A percentile compares a stretch with the other conserved stretches of the same genome.
Conservation (phyloP, 2,329 filamentous ascomycete genomes). For the Zopfia rhizophila region DNA sequence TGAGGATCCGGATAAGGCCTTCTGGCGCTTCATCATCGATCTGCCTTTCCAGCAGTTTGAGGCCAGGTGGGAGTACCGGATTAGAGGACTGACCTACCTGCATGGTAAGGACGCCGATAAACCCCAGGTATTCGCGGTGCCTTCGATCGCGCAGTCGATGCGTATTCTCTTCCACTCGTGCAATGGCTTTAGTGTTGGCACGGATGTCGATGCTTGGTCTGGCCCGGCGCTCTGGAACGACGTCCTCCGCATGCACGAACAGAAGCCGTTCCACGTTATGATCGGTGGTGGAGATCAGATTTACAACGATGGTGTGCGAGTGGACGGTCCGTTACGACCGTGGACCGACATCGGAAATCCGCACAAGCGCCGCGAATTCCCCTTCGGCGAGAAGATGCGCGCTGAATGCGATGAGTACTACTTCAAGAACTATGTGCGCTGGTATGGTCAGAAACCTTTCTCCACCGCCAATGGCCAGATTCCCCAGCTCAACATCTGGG, state of each 20-base stretch:
- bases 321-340: slow-evolving; percentile 78
- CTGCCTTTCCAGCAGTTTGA: slow-evolving; percentile 77
- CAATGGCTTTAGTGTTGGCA: slow-evolving; percentile 75
- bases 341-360: slow-evolving; percentile 72
- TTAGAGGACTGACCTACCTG: slow-evolving; percentile 72
- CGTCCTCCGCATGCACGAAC: slow-evolving; percentile 68
- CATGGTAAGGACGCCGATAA: slow-evolving; percentile 55
- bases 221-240: slow-evolving; percentile 73
- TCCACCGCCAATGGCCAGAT: slow-evolving; percentile 70
- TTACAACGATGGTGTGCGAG: slow-evolving; percentile 81
- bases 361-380: slow-evolving; percentile 66
- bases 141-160: slow-evolving; percentile 71
- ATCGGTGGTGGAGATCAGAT: slow-evolving; percentile 92
- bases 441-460: slow-evolving; percentile 77
- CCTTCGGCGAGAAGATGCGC: slow-evolving; percentile 73
- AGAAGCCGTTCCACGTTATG: slow-evolving; percentile 73
- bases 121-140: slow-evolving; percentile 63
- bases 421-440: slow-evolving; percentile 68
- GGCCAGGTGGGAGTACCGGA: slow-evolving; percentile 80
- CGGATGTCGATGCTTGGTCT: slow-evolving; percentile 70
- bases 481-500: slow-evolving; percentile 73
- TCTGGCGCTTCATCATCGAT: slow-evolving; percentile 68
- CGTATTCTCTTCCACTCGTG: slow-evolving; percentile 76
- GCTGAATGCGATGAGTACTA: slow-evolving; percentile 70
- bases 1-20: slow-evolving; percentile 67